phyloP scores from a whole-genome alignment of 768 basidiomycete species.

The Leucogyrophana mollusca region DNA sequence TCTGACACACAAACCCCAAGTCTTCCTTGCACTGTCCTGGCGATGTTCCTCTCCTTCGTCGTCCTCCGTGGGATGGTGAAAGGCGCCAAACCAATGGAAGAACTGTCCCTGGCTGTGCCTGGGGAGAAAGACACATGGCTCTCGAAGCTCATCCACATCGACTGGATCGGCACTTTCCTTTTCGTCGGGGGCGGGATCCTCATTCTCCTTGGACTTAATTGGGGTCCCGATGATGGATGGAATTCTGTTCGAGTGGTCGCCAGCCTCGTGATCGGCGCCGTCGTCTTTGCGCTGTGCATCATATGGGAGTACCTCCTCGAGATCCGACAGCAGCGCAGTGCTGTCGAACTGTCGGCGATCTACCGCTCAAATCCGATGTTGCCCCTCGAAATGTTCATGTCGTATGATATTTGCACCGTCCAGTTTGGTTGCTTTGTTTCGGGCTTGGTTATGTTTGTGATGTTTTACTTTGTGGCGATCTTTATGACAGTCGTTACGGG shows the following conservation, averaged over 20 bases:
- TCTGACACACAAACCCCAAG: slow-evolving; percentile 29
- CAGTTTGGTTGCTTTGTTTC: slow-evolving; percentile 37
- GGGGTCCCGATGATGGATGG: slow-evolving; percentile 46
- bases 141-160: slow-evolving; percentile 34
- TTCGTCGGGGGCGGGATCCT: slow-evolving; percentile 45
- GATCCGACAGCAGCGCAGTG: slow-evolving; percentile 3
- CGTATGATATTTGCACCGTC: slow-evolving; percentile 39
- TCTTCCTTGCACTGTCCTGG: slow-evolving; percentile 36
- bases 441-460: slow-evolving; percentile 49
- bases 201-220: slow-evolving; percentile 48
- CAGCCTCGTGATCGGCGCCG: slow-evolving; percentile 42
- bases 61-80: slow-evolving; percentile 36
- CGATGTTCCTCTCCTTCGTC: slow-evolving; percentile 38
- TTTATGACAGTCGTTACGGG: slow-evolving; percentile 48
- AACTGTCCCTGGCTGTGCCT: too few relatives aligned
- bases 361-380: slow-evolving; percentile 41
- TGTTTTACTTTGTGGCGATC: slow-evolving; percentile 55
- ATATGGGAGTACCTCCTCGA: slow-evolving; percentile 44
- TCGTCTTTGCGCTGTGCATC: slow-evolving; percentile 38
- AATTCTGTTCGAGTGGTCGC: slow-evolving; percentile 43
- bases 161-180: slow-evolving; percentile 46
- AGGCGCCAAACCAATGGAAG: slow-evolving; percentile 12
- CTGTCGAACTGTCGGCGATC: slow-evolving; percentile 5
- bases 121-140: slow-evolving; percentile 16
- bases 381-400: slow-evolving; percentile 43